Evolutionary conservation across 495 filamentous ascomycete genomes (phyloP).

Genomic region (Aspergillus carlsbadensis): DNA sequence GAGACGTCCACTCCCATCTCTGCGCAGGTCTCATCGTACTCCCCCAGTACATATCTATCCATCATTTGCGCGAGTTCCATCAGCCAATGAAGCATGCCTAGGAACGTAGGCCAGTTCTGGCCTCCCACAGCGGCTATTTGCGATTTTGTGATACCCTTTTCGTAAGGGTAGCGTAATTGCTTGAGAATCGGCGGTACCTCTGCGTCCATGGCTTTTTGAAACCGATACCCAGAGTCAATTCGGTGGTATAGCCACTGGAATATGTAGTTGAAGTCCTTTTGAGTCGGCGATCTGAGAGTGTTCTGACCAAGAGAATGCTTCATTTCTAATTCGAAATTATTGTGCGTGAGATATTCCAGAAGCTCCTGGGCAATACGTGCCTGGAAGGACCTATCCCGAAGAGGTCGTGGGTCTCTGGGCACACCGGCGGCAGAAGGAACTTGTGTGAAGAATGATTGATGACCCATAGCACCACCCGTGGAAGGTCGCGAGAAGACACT

Average conservation of each 20-base stretch:
- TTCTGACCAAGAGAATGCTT: conserved; percentile 86
- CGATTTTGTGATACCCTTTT: conserved; percentile 89
- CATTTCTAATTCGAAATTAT: conserved; percentile 97
- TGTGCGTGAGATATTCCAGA: conserved; percentile 82
- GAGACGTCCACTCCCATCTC: conserved; percentile 84
- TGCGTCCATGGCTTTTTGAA: conserved; percentile 87
- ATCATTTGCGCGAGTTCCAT: conserved; percentile 95
- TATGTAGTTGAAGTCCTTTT: conserved; percentile 95
- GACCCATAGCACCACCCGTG: conserved; percentile 58
- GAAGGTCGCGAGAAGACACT: conserved; percentile 78
- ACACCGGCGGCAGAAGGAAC: conserved; percentile 74
- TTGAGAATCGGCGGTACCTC: conserved; percentile 91
- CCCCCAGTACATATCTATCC: conserved; percentile 68
- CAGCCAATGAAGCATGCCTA: conserved; percentile 96
- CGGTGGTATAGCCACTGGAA: conserved; percentile 97
- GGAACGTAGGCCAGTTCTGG: conserved; percentile 91
- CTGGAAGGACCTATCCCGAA: conserved; percentile 78
- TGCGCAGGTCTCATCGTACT: conserved; percentile 85
- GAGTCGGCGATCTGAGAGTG: conserved; percentile 86
- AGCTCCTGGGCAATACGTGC: conserved; percentile 82
- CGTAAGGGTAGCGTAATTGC: conserved; percentile 90
- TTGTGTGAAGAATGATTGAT: conserved; percentile 91
- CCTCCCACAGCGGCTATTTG: conserved; percentile 92
- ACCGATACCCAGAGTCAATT: conserved; percentile 88
- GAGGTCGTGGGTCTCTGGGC: conserved; percentile 83